These are phyloP conservation scores for Tolypocladium ophioglossoides DNA, from an alignment of 2,329 filamentous ascomycete genomes.

Conservation along the genomic window DNA sequence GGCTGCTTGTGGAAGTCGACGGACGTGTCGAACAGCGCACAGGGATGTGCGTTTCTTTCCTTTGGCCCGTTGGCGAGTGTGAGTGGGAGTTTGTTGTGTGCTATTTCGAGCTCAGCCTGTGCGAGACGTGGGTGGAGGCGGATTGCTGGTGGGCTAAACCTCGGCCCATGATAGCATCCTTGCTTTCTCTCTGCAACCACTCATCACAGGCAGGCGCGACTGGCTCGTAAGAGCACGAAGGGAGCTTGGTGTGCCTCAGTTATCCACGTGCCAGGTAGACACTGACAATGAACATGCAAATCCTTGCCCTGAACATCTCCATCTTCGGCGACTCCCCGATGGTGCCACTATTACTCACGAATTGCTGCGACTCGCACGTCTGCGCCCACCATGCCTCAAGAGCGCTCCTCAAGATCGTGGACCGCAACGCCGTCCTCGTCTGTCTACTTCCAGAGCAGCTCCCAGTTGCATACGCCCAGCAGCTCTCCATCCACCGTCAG, in stretches of 20 bases:
- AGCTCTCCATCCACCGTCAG: neutral
- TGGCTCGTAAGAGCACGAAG: neutral
- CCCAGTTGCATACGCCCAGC: neutral
- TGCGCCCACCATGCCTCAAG: neutral
- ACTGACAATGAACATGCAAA: neutral
- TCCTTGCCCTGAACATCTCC: neutral
- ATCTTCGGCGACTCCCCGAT: neutral
- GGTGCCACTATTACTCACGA: neutral
- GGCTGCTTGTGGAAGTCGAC: slow-evolving; percentile 12
- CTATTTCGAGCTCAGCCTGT: slow-evolving; percentile 10
- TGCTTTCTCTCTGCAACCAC: neutral
- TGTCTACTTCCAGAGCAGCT: slow-evolving; percentile 12
- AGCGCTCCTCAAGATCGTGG: slow-evolving; percentile 1
- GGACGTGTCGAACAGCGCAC: slow-evolving; percentile 7
- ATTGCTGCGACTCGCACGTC: neutral
- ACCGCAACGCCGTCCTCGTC: slow-evolving; percentile 8
- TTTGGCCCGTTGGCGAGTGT: slow-evolving; percentile 3
- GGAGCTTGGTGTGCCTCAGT: neutral
- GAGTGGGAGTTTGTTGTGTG: slow-evolving; percentile 6
- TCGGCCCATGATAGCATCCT: neutral
- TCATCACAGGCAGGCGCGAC: neutral
- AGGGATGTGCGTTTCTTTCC: slow-evolving; percentile 11
- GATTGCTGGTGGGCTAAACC: neutral
- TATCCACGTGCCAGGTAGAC: neutral
- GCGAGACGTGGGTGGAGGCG: slow-evolving; percentile 3